These are phyloP conservation scores for Syncephalastrum sp. DNA, from an alignment of 371 early-diverging fungal species.

Conservation along the genomic window DNA sequence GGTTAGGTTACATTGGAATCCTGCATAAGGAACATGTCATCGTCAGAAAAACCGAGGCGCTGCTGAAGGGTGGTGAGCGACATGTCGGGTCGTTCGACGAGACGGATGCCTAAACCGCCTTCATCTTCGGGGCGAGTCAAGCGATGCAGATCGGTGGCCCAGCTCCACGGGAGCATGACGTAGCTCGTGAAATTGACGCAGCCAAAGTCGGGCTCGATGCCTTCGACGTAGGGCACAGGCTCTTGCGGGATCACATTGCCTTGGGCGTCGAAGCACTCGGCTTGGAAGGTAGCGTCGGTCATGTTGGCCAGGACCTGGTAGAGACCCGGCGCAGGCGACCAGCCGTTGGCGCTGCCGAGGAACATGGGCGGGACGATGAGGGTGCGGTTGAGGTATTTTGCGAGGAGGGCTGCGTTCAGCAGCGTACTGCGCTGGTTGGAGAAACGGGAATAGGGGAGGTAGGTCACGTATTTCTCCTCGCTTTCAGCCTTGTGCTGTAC, in stretches of 20 bases:
- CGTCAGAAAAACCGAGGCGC: conserved; percentile 12
- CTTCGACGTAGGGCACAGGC: conserved; percentile 11
- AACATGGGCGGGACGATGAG: conserved; percentile 36
- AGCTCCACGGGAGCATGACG: conserved; percentile 27
- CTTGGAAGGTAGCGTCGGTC: conserved; percentile 23
- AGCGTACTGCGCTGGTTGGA: conserved; percentile 50
- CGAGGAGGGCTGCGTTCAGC: conserved; percentile 45
- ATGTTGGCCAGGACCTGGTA: conserved; percentile 22
- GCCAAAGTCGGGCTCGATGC: conserved; percentile 18
- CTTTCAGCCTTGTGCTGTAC: background rate
- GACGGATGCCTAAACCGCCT: conserved; percentile 24
- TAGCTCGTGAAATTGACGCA: conserved; percentile 28
- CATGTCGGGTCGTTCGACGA: conserved; percentile 27
- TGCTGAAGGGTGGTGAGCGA: conserved; percentile 16
- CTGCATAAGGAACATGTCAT: conserved; percentile 28
- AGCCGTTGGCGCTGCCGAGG: conserved; percentile 45
- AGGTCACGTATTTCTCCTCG: conserved; percentile 38
- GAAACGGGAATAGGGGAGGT: conserved; percentile 50
- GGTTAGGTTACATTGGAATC: conserved; percentile 22
- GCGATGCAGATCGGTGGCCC: conserved; percentile 23
- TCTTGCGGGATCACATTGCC: conserved; percentile 11
- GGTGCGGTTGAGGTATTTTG: conserved; percentile 31
- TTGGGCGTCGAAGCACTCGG: conserved; percentile 17
- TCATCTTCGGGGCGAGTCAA: conserved; percentile 18
- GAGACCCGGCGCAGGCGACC: conserved; percentile 30